Evolutionary conservation across 2,329 filamentous ascomycete species (phyloP), one percentile per base, ranked within the genome.

Genomic region (Ascochyta pisi): DNA sequence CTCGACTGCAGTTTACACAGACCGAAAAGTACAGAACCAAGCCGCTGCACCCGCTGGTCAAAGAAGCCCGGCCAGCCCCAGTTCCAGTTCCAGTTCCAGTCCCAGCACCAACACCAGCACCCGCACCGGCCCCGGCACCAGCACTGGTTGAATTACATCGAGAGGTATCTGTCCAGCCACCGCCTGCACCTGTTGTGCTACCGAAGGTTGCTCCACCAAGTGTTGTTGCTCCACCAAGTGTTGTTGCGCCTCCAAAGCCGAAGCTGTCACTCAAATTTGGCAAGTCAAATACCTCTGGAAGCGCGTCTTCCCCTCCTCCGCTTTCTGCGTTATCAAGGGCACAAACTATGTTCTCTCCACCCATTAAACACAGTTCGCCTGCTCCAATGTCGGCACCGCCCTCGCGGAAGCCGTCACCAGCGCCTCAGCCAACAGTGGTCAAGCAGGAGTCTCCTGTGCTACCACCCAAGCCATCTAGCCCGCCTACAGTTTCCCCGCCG

Each of bases 1-100:
- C 59, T 42, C 41, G 60, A 27, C 15, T 77, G 34, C 66, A 63
- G 16, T 77, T 77, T 53, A 68, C 55, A 42, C 65, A 66, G 31
- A 68, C 62, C 15, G 58, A 69, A 0, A 66, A 56, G 43, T 55
- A 61, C 39, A 65, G 73, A 10, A 62, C 59, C 0, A 63, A 61
- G 37, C 50, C 61, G n/a, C 47, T 54, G 29, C 57, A 46, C 22
- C 51, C 60, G 19, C 50, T 60, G 29, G 35, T 45, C n/a, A 52
- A 61, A 9, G 51, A 44, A 19, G 54, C 57, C 19, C 54, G 46
- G 31, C 34, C 54, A 26, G 47, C 52, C 12, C 56, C 59, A 15
- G 29, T 50, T 16, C 57, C 61, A 48, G 52, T 55, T 43, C 35
- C 37, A 13, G 49, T 46, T 29, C 50, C 42, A 26, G 19, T 26